A percentile compares a stretch with the other conserved stretches of the same genome.
Conservation (phyloP, 2,329 filamentous ascomycete genomes). For the Didymosphaeria variabile region DNA sequence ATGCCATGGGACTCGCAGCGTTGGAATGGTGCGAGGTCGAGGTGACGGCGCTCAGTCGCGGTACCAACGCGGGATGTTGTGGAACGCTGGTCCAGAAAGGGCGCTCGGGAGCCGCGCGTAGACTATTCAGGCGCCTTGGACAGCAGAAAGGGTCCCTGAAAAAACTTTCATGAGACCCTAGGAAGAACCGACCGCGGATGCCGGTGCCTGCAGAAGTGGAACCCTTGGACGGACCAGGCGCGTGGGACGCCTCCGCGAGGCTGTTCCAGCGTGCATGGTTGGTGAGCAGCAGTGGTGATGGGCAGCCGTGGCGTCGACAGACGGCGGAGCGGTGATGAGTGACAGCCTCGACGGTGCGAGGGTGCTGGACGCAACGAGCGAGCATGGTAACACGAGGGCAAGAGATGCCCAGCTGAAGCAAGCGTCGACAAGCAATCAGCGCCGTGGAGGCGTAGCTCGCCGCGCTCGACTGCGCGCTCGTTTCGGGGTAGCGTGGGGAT, state of each 20-base stretch:
- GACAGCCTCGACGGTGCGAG: not conserved
- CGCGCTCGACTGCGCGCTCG: slow-evolving; percentile 74
- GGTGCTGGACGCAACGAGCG: not conserved
- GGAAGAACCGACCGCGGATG: not conserved
- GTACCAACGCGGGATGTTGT: not conserved
- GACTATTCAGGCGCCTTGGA: not conserved
- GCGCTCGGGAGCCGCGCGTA: not conserved
- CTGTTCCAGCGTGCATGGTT: too few species aligned
- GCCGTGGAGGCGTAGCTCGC: slow-evolving; percentile 47
- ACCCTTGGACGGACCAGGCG: slow-evolving; percentile 1
- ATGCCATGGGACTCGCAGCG: not conserved
- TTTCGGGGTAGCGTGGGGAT: slow-evolving; percentile 74
- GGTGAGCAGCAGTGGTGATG: too few species aligned
- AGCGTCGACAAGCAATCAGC: slow-evolving; percentile 15
- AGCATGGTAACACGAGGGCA: not conserved
- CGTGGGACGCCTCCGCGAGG: not conserved
- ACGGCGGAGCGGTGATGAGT: not conserved
- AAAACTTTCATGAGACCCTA: not conserved
- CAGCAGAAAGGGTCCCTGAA: not conserved
- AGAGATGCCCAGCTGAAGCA: slow-evolving; percentile 8
- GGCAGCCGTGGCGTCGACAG: not conserved
- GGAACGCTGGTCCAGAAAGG: slow-evolving; percentile 2
- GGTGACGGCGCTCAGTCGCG: not conserved
- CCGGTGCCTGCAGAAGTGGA: slow-evolving; percentile 4
- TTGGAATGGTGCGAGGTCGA: not conserved